A percentile compares a stretch with the other conserved stretches of the same genome.
These are phyloP conservation scores for Fraxinus albicans DNA, from an alignment of 305 asterid genomes.

Conservation along the genomic window DNA sequence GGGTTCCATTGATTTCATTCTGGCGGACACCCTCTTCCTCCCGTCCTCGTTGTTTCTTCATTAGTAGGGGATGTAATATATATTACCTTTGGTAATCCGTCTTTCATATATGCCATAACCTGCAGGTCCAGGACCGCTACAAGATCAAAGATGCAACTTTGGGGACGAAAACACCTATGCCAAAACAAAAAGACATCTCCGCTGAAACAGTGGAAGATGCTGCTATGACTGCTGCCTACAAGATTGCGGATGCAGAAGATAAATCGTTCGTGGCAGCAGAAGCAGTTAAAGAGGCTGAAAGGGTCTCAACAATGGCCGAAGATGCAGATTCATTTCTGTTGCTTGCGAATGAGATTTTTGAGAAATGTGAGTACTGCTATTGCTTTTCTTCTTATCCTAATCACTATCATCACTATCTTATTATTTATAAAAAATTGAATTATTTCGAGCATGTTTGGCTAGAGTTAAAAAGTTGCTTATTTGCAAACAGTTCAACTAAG, in stretches of 20 bases:
- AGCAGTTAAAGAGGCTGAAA: constrained; percentile 61
- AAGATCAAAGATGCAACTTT: constrained; percentile 31
- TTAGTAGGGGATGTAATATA: neutral
- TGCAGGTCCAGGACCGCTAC: constrained; percentile 41
- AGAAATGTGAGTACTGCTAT: constrained; percentile 38
- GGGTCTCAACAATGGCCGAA: constrained; percentile 52
- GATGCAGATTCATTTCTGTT: constrained; percentile 49
- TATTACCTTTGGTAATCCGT: neutral
- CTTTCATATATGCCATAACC: neutral
- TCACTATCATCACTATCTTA: neutral
- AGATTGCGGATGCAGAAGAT: constrained; percentile 60
- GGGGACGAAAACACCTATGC: constrained; percentile 29
- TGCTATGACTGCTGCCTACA: constrained; percentile 42
- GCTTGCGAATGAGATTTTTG: constrained; percentile 37
- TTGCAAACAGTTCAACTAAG: neutral
- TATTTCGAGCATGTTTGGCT: neutral
- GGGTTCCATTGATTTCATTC: neutral
- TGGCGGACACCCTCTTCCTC: neutral
- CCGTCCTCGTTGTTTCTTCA: neutral
- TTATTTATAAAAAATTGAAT: neutral
- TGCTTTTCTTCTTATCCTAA: neutral
- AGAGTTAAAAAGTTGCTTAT: neutral
- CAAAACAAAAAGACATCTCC: constrained; percentile 36
- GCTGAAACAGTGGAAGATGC: constrained; percentile 44
- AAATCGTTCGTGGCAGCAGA: constrained; percentile 51